Conservation (phyloP, 768 basidiomycete species). For the Rhizopogon rudus region DNA sequence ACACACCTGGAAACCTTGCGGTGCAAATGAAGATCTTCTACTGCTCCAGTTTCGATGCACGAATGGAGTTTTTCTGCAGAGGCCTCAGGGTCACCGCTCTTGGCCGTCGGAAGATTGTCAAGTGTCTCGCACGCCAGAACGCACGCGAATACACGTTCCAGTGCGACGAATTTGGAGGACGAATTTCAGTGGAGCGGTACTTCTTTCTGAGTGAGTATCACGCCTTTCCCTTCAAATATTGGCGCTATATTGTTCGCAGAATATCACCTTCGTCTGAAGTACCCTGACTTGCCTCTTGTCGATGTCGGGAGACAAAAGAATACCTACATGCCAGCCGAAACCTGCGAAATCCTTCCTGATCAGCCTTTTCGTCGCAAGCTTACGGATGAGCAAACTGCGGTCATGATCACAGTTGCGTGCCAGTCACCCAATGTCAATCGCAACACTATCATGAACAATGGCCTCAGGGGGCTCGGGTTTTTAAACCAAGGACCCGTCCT, state of each 20-base stretch:
- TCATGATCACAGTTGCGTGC: slow-evolving; percentile 47
- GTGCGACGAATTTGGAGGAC: slow-evolving; percentile 32
- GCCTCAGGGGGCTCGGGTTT: slow-evolving; percentile 41
- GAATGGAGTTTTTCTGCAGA: slow-evolving; percentile 52
- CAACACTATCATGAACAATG: slow-evolving; percentile 36
- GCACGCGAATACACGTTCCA: slow-evolving; percentile 37
- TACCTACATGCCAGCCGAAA: slow-evolving; percentile 37
- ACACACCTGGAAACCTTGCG: slow-evolving; percentile 38
- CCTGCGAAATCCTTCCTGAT: slow-evolving; percentile 42
- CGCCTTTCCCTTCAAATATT: background rate
- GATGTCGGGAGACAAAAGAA: slow-evolving; percentile 42
- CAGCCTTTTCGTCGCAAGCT: slow-evolving; percentile 46
- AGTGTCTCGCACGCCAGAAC: slow-evolving; percentile 38
- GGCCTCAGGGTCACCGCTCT: slow-evolving; percentile 64
- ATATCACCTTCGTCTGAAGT: slow-evolving; percentile 33
- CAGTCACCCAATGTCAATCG: slow-evolving; percentile 46
- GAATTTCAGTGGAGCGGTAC: slow-evolving; percentile 42
- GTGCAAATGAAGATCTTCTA: slow-evolving; percentile 36
- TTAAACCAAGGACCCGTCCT: slow-evolving; percentile 28
- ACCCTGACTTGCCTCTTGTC: slow-evolving; percentile 39
- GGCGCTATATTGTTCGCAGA: slow-evolving; percentile 24
- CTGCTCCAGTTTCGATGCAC: slow-evolving; percentile 52
- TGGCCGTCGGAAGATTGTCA: slow-evolving; percentile 71
- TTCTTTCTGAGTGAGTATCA: slow-evolving; percentile 39
- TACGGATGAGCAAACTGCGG: slow-evolving; percentile 44